phyloP scores from a whole-genome alignment of 202 grass and related monocot species.

The Carex arenaria region DNA sequence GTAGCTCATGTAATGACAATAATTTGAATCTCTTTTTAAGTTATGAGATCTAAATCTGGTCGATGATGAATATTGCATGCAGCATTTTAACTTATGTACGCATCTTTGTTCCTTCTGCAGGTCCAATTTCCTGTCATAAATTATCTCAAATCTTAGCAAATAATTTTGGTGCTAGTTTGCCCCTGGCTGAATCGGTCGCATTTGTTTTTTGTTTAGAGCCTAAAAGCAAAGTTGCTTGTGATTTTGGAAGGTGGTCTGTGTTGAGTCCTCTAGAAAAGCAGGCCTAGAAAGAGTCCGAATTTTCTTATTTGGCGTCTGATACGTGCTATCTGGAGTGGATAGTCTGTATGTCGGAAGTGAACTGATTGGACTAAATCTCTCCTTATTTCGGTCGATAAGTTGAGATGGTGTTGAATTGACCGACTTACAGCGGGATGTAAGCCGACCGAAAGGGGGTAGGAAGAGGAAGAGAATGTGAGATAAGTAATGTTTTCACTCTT shows the following conservation, averaged over 20 bases:
- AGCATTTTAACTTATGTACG: background rate
- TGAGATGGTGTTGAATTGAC: too few species aligned
- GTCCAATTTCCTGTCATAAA: background rate
- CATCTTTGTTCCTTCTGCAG: background rate
- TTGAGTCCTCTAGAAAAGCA: background rate
- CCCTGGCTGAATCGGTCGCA: background rate
- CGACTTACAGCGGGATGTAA: too few species aligned
- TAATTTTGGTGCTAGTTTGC: background rate
- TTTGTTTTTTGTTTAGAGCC: background rate
- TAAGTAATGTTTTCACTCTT: too few species aligned
- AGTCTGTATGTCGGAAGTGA: too few species aligned
- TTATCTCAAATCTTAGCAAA: background rate
- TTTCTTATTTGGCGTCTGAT: too few species aligned
- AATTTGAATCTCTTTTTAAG: background rate
- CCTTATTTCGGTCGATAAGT: too few species aligned
- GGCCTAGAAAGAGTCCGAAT: too few species aligned
- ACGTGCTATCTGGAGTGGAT: too few species aligned
- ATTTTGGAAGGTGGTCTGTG: background rate
- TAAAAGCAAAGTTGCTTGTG: background rate
- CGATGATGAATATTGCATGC: background rate
- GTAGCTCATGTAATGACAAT: background rate
- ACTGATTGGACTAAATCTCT: too few species aligned
- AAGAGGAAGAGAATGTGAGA: too few species aligned
- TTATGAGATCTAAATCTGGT: conserved; percentile 7
- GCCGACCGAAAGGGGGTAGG: too few species aligned